Evolutionary conservation across 1,284 basidiomycete species (phyloP).

Genomic region (Xerocomus nothofagi): DNA sequence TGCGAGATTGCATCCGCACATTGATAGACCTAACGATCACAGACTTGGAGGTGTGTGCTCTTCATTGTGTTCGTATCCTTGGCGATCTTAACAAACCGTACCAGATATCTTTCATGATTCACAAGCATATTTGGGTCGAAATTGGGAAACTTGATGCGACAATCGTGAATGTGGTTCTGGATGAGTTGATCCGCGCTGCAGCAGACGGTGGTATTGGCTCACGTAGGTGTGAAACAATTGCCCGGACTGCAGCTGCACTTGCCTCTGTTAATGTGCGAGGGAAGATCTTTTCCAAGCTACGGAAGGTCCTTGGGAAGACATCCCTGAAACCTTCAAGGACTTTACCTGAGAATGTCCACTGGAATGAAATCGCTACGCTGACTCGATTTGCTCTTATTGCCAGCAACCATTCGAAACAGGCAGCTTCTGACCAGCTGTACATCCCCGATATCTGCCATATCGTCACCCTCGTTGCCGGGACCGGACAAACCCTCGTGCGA

Average conservation of each 20-base stretch:
- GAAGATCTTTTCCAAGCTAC: constrained; percentile 72
- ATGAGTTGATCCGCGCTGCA: constrained; percentile 78
- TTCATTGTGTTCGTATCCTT: neutral
- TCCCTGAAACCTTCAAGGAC: constrained; percentile 61
- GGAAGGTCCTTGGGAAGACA: constrained; percentile 76
- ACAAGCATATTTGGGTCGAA: constrained; percentile 76
- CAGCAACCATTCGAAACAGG: constrained; percentile 64
- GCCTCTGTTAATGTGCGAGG: constrained; percentile 79
- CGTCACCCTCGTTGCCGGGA: constrained; percentile 71
- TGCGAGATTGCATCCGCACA: constrained; percentile 77
- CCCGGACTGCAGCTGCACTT: constrained; percentile 71
- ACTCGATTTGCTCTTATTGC: constrained; percentile 72
- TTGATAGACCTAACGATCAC: constrained; percentile 74
- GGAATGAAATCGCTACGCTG: constrained; percentile 83
- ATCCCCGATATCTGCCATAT: constrained; percentile 82
- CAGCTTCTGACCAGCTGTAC: constrained; percentile 71
- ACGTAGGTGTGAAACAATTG: constrained; percentile 71
- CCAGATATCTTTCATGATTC: constrained; percentile 67
- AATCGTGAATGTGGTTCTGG: constrained; percentile 70
- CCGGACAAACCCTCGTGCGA: constrained; percentile 72
- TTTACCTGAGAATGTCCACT: constrained; percentile 72
- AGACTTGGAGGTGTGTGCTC: constrained; percentile 59
- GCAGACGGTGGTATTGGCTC: constrained; percentile 80
- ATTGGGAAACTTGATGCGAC: constrained; percentile 66
- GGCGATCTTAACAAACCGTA: constrained; percentile 12